Evolutionary conservation across 306 rosid species (phyloP), one percentile per base, ranked within the genome.

Genomic region (Sphenostylis stenocarpa): DNA sequence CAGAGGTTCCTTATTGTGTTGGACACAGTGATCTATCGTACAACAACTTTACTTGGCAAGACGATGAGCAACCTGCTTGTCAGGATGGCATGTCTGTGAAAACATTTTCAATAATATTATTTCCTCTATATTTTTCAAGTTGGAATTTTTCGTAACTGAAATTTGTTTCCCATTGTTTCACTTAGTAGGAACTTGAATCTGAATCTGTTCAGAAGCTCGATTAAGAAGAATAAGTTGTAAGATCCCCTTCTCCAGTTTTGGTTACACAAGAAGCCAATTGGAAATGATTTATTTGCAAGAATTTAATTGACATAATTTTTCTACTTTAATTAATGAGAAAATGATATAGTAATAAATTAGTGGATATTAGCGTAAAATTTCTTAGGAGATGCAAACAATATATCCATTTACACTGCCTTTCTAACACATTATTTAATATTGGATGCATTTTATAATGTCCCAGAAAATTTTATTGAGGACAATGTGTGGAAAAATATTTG

Each of bases 21-120:
- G 75, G 68, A 52, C 17, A 36, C 90, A 92, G 97, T 68, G 95
- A 92, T 84, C 93, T 92, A 69, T 90, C 97, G 0, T 92, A 88
- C 90, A 92, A 92, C 86, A 90, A 90, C 87, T 85, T 92, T 67
- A 81, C 88, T 43, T 85, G 85, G 93, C 91, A 84, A 84, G 88
- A 88, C 67, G 86, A 90, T n/a, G 85, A 75, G 70, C 77, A 86
- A 65, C 85, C 79, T 67, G 68, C 87, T 84, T 92, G 97, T 81
- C 86, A 52, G 58, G 84, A 81, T 3, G 77, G 78, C 86, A 21
- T 53, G 97, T 90, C 55, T 85, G 93, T 67, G 60, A 58, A 65
- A 73, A 34, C 33, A 31, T 60, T 57, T 61, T 13, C 29, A 70
- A 14, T 75, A 26, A 13, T 41, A 47, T 49, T 41, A 47, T 49